A percentile compares a stretch with the other conserved stretches of the same genome.
phyloP scores from a whole-genome alignment of 1,139 yeast species.

The Scheffersomyces quercinus region DNA sequence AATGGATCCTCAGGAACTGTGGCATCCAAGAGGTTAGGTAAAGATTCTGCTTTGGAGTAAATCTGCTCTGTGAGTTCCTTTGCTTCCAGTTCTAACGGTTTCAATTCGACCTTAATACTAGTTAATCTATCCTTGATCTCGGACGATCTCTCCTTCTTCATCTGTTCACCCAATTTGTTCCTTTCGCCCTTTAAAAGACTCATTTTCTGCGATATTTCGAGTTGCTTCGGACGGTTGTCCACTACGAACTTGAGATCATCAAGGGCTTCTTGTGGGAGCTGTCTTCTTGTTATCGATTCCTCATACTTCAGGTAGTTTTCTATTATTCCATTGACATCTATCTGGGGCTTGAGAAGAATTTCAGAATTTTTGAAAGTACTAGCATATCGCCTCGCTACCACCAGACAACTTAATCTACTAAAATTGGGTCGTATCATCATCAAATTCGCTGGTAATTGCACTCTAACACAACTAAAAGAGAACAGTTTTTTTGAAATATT shows the following conservation, averaged over 20 bases:
- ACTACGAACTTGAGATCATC: constrained; percentile 34
- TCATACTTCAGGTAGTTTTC: constrained; percentile 37
- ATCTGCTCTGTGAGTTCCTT: constrained; percentile 29
- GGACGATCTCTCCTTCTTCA: constrained; percentile 15
- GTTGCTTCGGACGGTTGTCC: constrained; percentile 24
- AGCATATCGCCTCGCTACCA: constrained; percentile 6
- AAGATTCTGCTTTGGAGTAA: constrained; percentile 42
- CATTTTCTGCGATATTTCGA: constrained; percentile 21
- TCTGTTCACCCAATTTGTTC: constrained; percentile 24
- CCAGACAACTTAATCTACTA: too few relatives aligned
- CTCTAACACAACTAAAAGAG: too few relatives aligned
- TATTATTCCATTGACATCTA: constrained; percentile 51
- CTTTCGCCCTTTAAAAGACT: constrained; percentile 32
- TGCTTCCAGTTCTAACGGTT: constrained; percentile 34
- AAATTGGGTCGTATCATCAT: too few relatives aligned
- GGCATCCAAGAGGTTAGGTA: constrained; percentile 70
- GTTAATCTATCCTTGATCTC: constrained; percentile 30
- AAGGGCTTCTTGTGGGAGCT: constrained; percentile 27
- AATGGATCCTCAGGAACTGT: constrained; percentile 40
- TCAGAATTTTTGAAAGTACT: constrained; percentile 20
- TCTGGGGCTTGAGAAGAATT: constrained; percentile 39
- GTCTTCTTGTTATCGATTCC: constrained; percentile 50
- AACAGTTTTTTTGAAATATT: too few relatives aligned
- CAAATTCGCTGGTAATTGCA: too few relatives aligned
- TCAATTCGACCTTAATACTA: constrained; percentile 34